Conservation (phyloP, 2,329 filamentous ascomycete genomes). For the Pezicula rhizophila region DNA sequence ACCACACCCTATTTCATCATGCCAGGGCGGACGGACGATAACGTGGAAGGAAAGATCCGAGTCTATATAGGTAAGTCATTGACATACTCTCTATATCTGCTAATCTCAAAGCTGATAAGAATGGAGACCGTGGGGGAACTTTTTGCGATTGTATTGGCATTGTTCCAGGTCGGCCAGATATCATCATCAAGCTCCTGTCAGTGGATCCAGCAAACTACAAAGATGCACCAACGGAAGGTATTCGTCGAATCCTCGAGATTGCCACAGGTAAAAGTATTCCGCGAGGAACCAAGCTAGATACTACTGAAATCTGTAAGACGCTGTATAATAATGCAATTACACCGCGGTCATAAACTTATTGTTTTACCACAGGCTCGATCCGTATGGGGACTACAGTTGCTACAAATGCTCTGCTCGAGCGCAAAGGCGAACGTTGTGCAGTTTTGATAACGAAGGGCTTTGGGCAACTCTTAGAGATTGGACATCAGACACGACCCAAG, state of each 20-base stretch:
- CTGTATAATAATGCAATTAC: too few relatives aligned
- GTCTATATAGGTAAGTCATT: too few relatives aligned
- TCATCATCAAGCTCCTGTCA: slow-evolving; percentile 82
- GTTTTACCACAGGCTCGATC: slow-evolving; percentile 57
- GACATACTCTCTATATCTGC: too few relatives aligned
- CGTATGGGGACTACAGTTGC: slow-evolving; percentile 95
- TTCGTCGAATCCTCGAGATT: slow-evolving; percentile 82
- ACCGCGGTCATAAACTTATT: too few relatives aligned
- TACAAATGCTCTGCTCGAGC: slow-evolving; percentile 83
- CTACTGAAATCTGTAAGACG: slow-evolving; percentile 54
- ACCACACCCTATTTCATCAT: too few relatives aligned
- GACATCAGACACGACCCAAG: slow-evolving; percentile 81
- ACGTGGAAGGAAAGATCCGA: too few relatives aligned
- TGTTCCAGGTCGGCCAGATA: slow-evolving; percentile 58
- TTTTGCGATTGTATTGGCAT: slow-evolving; percentile 92
- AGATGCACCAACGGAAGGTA: slow-evolving; percentile 87
- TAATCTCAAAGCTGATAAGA: too few relatives aligned
- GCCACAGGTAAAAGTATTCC: slow-evolving; percentile 66
- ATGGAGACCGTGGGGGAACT: slow-evolving; percentile 62
- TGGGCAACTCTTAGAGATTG: slow-evolving; percentile 80
- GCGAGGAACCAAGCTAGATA: slow-evolving; percentile 72
- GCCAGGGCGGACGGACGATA: too few relatives aligned
- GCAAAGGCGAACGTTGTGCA: slow-evolving; percentile 84
- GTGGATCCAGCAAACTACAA: slow-evolving; percentile 87
- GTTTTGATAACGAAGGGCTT: slow-evolving; percentile 85